Percentiles rank a stretch among this genome's conserved stretches.
Conservation (phyloP, 2,329 filamentous ascomycete species). For the Colletotrichum salicis region DNA sequence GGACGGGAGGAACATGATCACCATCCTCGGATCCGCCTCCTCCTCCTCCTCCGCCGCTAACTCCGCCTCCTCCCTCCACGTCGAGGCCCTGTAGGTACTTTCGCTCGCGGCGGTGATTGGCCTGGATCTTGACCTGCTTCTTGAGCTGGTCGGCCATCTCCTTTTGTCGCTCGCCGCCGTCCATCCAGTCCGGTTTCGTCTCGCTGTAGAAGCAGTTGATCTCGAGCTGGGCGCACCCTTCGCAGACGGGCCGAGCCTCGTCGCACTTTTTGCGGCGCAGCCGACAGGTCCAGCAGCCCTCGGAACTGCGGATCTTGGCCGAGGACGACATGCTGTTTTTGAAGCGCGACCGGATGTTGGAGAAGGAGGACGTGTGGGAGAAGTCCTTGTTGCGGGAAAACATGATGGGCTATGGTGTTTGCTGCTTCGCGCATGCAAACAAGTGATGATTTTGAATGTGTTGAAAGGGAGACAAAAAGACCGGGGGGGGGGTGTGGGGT, state of each 20-base stretch:
- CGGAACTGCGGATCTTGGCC: conserved; percentile 51
- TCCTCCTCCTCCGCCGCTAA: not conserved
- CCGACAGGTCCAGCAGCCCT: conserved; percentile 70
- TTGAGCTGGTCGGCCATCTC: conserved; percentile 41
- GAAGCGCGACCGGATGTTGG: conserved; percentile 27
- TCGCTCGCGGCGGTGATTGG: conserved; percentile 49
- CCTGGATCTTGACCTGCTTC: conserved; percentile 39
- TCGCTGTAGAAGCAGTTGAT: conserved; percentile 66
- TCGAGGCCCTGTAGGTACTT: conserved; percentile 57
- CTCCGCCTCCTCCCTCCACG: conserved; percentile 8
- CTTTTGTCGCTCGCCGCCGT: conserved; percentile 45
- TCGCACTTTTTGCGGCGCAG: conserved; percentile 72
- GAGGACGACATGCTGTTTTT: conserved; percentile 29
- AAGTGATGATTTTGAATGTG: not conserved
- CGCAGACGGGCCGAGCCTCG: conserved; percentile 62
- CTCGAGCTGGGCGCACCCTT: conserved; percentile 60
- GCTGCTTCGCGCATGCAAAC: not conserved
- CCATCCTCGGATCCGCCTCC: conserved; percentile 16
- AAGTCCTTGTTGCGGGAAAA: conserved; percentile 29
- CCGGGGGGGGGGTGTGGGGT: too few relatives aligned
- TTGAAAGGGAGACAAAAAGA: not conserved
- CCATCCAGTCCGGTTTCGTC: conserved; percentile 68
- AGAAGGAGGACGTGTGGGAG: conserved; percentile 7
- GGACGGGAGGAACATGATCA: conserved; percentile 25
- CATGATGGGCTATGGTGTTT: conserved; percentile 9